Conservation (phyloP, 164 flowering plant species). For the Sextonia rubra region DNA sequence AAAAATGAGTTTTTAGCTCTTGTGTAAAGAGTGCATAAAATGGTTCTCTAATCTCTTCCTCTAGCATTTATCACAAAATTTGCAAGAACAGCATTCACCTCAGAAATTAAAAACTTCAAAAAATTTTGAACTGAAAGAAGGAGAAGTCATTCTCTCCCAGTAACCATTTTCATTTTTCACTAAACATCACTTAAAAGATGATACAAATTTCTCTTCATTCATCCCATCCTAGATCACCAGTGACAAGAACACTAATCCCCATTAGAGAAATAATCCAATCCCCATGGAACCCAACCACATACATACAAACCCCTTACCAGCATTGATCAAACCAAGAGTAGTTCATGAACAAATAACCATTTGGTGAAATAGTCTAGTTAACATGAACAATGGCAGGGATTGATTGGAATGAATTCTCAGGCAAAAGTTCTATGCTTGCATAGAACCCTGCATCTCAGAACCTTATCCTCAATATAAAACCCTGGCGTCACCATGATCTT, state of each 20-base stretch:
- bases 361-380: neutral
- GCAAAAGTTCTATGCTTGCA: slow-evolving; percentile 61
- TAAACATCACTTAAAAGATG: too few relatives aligned
- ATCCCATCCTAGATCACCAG: neutral
- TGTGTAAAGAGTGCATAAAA: too few relatives aligned
- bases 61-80: too few relatives aligned
- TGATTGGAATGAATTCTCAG: neutral
- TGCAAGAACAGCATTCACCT: too few relatives aligned
- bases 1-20: too few relatives aligned
- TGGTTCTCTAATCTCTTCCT: too few relatives aligned
- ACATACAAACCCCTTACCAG: neutral
- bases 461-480: slow-evolving; percentile 75
- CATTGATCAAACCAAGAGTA: neutral
- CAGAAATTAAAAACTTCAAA: too few relatives aligned
- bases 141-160: too few relatives aligned
- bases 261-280: neutral
- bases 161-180: too few relatives aligned
- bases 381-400: neutral
- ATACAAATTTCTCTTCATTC: neutral
- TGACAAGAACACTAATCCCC: neutral
- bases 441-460: slow-evolving; percentile 75
- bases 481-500: slow-evolving; percentile 93
- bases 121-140: too few relatives aligned
- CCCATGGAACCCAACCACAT: neutral
- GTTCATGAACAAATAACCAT: neutral